Percentiles rank a stretch among this genome's conserved stretches.
phyloP scores from a whole-genome alignment of 169 alveolate genomes.

The Amoebophrya sp. region DNA sequence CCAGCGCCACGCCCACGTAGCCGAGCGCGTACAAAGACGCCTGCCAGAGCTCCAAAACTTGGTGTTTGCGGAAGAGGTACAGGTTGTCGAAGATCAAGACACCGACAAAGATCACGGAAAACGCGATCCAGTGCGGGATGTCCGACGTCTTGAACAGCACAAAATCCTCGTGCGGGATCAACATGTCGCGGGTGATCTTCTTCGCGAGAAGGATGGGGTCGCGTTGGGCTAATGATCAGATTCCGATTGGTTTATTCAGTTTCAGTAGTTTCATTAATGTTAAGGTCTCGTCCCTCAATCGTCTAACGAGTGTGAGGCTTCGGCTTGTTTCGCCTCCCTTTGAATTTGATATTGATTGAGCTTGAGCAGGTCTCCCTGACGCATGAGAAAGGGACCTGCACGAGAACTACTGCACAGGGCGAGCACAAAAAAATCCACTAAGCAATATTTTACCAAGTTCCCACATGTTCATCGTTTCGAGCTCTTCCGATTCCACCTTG shows the following conservation, averaged over 20 bases:
- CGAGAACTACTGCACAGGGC: too few species aligned
- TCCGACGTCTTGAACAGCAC: background rate
- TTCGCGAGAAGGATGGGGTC: background rate
- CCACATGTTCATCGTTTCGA: background rate
- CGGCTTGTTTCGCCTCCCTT: too few species aligned
- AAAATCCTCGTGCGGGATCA: background rate
- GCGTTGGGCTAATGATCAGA: background rate
- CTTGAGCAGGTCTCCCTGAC: too few species aligned
- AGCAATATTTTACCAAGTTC: background rate
- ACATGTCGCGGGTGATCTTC: background rate
- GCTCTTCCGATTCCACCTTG: background rate
- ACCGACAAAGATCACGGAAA: background rate
- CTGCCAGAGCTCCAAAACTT: background rate
- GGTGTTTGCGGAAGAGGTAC: background rate
- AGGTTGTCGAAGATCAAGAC: background rate
- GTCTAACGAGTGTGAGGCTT: too few species aligned
- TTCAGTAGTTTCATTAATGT: too few species aligned
- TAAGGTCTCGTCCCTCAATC: too few species aligned
- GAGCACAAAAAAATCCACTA: too few species aligned
- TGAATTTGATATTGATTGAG: too few species aligned
- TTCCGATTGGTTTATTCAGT: too few species aligned
- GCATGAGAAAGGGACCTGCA: too few species aligned
- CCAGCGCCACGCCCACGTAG: background rate
- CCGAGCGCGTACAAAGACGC: background rate
- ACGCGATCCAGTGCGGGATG: slow-evolving; percentile 2